Base-by-base conservation (phyloP, 2,329 filamentous ascomycete species). In the Aspergillus sp. region DNA sequence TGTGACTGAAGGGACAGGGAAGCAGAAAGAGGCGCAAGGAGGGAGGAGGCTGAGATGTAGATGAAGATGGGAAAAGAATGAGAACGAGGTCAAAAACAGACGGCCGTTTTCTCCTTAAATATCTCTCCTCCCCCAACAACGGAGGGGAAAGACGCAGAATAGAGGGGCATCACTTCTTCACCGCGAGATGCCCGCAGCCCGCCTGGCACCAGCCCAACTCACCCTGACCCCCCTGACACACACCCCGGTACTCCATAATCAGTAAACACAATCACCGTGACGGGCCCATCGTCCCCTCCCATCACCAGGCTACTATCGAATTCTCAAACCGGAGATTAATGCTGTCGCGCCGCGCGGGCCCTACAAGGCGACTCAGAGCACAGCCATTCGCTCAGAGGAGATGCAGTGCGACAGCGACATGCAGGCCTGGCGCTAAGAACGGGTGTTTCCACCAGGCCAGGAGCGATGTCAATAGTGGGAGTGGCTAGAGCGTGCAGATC, bases 361-460 rank as follows among this genome's bases (percentile, higher is more conserved):
- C 19, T 45, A 51, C 46, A 57, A 28, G 56, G 52, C 61, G 41
- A 28, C 25, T 28, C 25, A 28, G 25, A 11, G 46, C 22, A 41
- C 43, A 52, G 51, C 47, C 45, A 56, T 48, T 51, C 48, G 54
- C 54, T 15, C 19, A 31, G 48, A 52, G 28, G 19, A n/a, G 17
- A 8, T 25, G 34, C 56, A 50, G 47, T 46, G 23, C 34, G 47
- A 46, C 25, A 9, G 28, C 41, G 28, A 49, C 38, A 54, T 41
- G 30, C 48, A 48, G 30, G 43, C 28, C 54, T 43, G 51, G 56
- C 64, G 60, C 63, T 57, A 61, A 60, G 22, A 49, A 52, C 34
- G 58, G 55, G 45, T 38, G 54, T 57, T 62, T 60, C 66, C 67
- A 67, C 66, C 41, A 45, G 34, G 57, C 62, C 57, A 63, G 59